Evolutionary conservation across 1,139 yeast species (phyloP).

Genomic region (Candida frijolesensis): DNA sequence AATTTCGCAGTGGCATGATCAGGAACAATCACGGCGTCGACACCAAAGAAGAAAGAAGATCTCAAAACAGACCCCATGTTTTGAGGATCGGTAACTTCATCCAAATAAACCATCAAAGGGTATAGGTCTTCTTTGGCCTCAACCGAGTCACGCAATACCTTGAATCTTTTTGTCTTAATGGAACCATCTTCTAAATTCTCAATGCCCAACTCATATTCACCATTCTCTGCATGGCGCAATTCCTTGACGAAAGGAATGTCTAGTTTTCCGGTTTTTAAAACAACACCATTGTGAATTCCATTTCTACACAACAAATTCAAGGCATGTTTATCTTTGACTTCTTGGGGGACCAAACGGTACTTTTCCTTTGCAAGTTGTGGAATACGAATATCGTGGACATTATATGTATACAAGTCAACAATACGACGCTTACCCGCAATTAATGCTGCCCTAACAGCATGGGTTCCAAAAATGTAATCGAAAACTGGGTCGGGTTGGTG

Average conservation of each 20-base stretch:
- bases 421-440: slow-evolving; percentile 56
- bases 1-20: slow-evolving; percentile 72
- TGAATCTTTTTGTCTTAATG: slow-evolving; percentile 15
- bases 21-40: slow-evolving; percentile 75
- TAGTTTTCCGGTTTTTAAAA: slow-evolving; percentile 66
- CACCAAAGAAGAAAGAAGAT: slow-evolving; percentile 83
- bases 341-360: slow-evolving; percentile 44
- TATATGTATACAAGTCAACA: slow-evolving; percentile 53
- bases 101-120: slow-evolving; percentile 78
- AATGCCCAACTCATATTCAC: slow-evolving; percentile 28
- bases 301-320: slow-evolving; percentile 63
- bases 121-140: slow-evolving; percentile 27
- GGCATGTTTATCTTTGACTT: slow-evolving; percentile 52
- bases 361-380: slow-evolving; percentile 44
- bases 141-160: slow-evolving; percentile 18
- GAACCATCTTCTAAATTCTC: slow-evolving; percentile 14
- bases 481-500: slow-evolving; percentile 39
- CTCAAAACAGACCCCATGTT: slow-evolving; percentile 86
- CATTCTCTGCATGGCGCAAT: slow-evolving; percentile 34
- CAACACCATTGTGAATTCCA: slow-evolving; percentile 84
- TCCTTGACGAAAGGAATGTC: slow-evolving; percentile 41
- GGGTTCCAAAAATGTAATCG: slow-evolving; percentile 78
- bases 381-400: slow-evolving; percentile 41
- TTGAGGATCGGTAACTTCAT: slow-evolving; percentile 87
- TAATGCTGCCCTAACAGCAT: slow-evolving; percentile 73